phyloP scores from a whole-genome alignment of 352 stramenopile species.

The Pythium dissotocum region DNA sequence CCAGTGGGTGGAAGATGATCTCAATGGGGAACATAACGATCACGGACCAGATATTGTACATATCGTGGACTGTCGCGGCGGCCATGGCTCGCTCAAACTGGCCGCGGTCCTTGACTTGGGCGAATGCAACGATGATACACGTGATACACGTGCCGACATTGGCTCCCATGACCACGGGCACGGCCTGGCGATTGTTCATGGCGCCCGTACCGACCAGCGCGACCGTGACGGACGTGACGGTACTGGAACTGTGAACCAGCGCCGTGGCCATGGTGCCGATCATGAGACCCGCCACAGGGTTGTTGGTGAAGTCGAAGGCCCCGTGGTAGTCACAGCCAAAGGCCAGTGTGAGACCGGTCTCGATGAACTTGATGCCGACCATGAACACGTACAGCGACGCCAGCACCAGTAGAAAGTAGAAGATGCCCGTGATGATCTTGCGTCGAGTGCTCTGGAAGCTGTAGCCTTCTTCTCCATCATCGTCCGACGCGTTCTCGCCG shows the following conservation, averaged over 20 bases:
- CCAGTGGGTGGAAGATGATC: constrained; percentile 34
- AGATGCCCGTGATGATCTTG: constrained; percentile 16
- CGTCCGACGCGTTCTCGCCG: neutral
- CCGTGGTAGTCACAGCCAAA: constrained; percentile 37
- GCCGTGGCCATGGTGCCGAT: constrained; percentile 45
- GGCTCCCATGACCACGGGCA: constrained; percentile 83
- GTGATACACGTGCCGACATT: constrained; percentile 80
- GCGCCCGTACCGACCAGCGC: constrained; percentile 38
- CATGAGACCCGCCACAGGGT: constrained; percentile 47
- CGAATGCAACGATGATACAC: constrained; percentile 77
- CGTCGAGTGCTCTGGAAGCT: constrained; percentile 17
- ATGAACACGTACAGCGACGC: constrained; percentile 56
- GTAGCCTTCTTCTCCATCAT: constrained; percentile 21
- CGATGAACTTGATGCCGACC: constrained; percentile 49
- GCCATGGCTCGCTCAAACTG: constrained; percentile 39
- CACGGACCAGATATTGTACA: constrained; percentile 75
- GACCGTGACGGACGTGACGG: constrained; percentile 53
- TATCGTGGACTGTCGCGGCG: constrained; percentile 27
- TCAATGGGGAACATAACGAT: constrained; percentile 48
- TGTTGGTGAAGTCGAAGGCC: constrained; percentile 36
- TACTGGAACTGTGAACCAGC: constrained; percentile 45
- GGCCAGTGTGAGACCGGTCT: constrained; percentile 40
- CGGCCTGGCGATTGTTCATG: constrained; percentile 52
- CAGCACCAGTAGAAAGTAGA: constrained; percentile 27
- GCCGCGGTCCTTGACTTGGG: constrained; percentile 57